Evolutionary conservation across 345 rosid genomes (phyloP).

Genomic region (Eucalyptus tenuipes): DNA sequence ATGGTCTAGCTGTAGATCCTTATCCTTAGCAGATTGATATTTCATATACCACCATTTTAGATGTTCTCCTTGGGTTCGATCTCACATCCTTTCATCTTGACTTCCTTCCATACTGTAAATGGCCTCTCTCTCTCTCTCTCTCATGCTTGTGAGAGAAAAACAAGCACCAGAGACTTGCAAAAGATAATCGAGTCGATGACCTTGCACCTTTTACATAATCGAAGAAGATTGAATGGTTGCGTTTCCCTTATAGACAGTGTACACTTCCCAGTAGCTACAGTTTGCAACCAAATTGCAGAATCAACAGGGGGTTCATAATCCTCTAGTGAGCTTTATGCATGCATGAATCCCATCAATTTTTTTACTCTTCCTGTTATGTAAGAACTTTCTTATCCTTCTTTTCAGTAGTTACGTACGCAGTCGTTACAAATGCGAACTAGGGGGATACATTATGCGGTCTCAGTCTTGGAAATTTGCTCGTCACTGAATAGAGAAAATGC

Average conservation of each 20-base stretch:
- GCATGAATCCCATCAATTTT: background rate
- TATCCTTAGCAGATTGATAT: background rate
- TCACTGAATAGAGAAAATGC: background rate
- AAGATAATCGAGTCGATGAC: background rate
- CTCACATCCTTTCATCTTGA: background rate
- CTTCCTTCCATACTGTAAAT: background rate
- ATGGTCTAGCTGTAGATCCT: background rate
- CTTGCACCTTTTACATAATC: background rate
- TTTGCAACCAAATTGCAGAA: background rate
- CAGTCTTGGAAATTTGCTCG: background rate
- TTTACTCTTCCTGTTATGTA: background rate
- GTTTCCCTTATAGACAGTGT: background rate
- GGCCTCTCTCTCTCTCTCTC: background rate
- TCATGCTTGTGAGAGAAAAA: background rate
- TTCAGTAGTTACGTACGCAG: background rate
- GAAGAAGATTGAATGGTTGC: background rate
- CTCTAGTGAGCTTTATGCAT: background rate
- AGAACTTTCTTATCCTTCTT: background rate
- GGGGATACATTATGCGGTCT: background rate
- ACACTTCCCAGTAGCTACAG: background rate
- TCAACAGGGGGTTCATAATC: background rate
- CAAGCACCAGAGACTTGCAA: background rate
- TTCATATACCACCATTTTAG: background rate
- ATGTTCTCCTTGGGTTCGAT: background rate
- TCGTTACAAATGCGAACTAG: conserved; percentile 5